Conservation (phyloP, 257 asterid species). For the Gentiana dahurica region DNA sequence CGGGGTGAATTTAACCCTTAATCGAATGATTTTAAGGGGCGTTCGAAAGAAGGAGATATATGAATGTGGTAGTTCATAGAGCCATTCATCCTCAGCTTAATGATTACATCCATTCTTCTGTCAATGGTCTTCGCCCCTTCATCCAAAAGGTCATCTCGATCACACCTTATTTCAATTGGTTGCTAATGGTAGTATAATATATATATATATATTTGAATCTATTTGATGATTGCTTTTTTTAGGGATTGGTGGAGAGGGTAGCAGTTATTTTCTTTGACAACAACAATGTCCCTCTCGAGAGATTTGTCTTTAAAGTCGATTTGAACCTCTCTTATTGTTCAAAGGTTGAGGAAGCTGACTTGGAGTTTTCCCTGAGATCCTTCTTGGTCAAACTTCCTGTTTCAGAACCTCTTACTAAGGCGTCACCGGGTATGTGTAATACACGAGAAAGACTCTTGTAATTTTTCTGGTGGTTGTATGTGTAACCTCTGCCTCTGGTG, state of each 20-base stretch:
- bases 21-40: slow-evolving; percentile 40
- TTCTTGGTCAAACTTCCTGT: slow-evolving; percentile 75
- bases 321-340: slow-evolving; percentile 53
- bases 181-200: no score
- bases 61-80: slow-evolving; percentile 80
- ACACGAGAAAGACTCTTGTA: not conserved
- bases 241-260: slow-evolving; percentile 89
- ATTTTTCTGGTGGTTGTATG: no score
- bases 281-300: slow-evolving; percentile 55
- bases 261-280: slow-evolving; percentile 58
- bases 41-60: slow-evolving; percentile 76
- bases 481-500: no score
- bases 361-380: slow-evolving; percentile 75
- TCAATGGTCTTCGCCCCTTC: slow-evolving; percentile 63
- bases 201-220: no score
- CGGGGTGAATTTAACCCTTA: no score
- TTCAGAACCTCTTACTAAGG: slow-evolving; percentile 56
- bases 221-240: not conserved
- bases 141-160: slow-evolving; percentile 45
- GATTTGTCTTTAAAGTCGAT: slow-evolving; percentile 71
- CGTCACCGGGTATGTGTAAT: slow-evolving; percentile 42
- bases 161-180: not conserved
- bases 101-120: slow-evolving; percentile 62
- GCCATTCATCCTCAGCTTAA: slow-evolving; percentile 67
- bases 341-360: slow-evolving; percentile 49